Conservation (phyloP, 2,329 filamentous ascomycete genomes). For the Ophiostoma ips region DNA sequence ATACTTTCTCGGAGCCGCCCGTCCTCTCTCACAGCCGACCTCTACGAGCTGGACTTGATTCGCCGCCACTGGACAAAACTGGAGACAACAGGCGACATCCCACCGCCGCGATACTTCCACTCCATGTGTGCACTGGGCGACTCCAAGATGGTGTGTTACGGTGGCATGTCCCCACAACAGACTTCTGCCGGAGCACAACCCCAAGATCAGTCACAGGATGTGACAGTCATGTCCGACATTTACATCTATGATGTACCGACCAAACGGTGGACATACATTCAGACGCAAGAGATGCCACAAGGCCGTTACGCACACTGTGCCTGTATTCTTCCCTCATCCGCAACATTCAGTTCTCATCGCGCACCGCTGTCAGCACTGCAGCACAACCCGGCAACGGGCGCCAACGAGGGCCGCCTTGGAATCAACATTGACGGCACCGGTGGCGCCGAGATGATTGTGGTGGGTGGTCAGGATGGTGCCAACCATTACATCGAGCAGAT, state of each 20-base stretch:
- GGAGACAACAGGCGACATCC: slow-evolving; percentile 70
- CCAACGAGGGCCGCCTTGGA: slow-evolving; percentile 77
- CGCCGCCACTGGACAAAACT: slow-evolving; percentile 86
- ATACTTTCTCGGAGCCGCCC: slow-evolving; percentile 74
- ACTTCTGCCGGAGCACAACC: slow-evolving; percentile 32
- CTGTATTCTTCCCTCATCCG: slow-evolving; percentile 76
- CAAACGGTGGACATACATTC: slow-evolving; percentile 72
- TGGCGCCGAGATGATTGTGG: slow-evolving; percentile 92
- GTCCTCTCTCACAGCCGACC: slow-evolving; percentile 66
- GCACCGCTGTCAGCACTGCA: slow-evolving; percentile 78
- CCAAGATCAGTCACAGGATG: slow-evolving; percentile 62
- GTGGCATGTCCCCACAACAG: slow-evolving; percentile 81
- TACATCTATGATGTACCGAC: slow-evolving; percentile 84
- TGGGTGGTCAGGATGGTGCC: slow-evolving; percentile 90
- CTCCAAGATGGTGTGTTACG: slow-evolving; percentile 93
- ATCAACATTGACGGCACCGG: slow-evolving; percentile 81
- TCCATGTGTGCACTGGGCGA: slow-evolving; percentile 89
- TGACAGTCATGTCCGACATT: slow-evolving; percentile 95
- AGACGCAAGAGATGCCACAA: slow-evolving; percentile 69
- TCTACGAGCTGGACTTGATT: slow-evolving; percentile 89
- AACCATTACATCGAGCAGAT: slow-evolving; percentile 99
- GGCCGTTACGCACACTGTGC: slow-evolving; percentile 95
- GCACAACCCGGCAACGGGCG: slow-evolving; percentile 70
- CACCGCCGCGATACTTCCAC: slow-evolving; percentile 90
- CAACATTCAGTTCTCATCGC: slow-evolving; percentile 70